Evolutionary conservation across 768 basidiomycete genomes (phyloP).

Genomic region (Leccinum subgranulosum): DNA sequence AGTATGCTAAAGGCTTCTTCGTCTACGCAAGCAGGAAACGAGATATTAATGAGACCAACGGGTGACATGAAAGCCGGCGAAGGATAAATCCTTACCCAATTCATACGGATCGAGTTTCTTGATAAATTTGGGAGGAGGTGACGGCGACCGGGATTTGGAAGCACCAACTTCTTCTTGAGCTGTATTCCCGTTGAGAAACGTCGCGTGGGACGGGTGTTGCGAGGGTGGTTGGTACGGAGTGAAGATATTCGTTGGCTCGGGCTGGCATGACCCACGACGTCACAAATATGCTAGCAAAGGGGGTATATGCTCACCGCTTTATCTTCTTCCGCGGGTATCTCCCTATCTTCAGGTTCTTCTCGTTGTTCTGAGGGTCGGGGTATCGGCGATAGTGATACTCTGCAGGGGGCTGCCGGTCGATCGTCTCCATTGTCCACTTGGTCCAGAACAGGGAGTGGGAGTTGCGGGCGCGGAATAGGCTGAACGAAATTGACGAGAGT

Average conservation of each 20-base stretch:
- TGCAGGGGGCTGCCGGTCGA: background rate
- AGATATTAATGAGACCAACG: background rate
- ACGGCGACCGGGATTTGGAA: background rate
- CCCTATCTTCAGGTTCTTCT: background rate
- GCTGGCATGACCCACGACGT: background rate
- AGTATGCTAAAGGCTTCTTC: slow-evolving; percentile 21
- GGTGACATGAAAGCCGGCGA: background rate
- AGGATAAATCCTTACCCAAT: slow-evolving; percentile 10
- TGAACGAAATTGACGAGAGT: slow-evolving; percentile 22
- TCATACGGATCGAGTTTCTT: slow-evolving; percentile 32
- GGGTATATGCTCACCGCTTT: slow-evolving; percentile 1
- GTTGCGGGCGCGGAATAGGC: slow-evolving; percentile 18
- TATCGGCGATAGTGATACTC: background rate
- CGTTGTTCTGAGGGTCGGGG: background rate
- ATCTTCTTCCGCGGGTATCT: background rate
- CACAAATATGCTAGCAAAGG: background rate
- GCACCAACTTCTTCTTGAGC: background rate
- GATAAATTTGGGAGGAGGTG: slow-evolving; percentile 14
- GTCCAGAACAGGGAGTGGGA: background rate
- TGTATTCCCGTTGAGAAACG: background rate
- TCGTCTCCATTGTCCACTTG: background rate
- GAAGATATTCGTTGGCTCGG: slow-evolving; percentile 19
- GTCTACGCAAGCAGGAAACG: slow-evolving; percentile 7
- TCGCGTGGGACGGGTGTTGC: slow-evolving; percentile 18
- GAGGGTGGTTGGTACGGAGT: slow-evolving; percentile 25